These are phyloP conservation scores for Cryptomeria japonica DNA, from an alignment of 75 land plant genomes.

Conservation along the genomic window DNA sequence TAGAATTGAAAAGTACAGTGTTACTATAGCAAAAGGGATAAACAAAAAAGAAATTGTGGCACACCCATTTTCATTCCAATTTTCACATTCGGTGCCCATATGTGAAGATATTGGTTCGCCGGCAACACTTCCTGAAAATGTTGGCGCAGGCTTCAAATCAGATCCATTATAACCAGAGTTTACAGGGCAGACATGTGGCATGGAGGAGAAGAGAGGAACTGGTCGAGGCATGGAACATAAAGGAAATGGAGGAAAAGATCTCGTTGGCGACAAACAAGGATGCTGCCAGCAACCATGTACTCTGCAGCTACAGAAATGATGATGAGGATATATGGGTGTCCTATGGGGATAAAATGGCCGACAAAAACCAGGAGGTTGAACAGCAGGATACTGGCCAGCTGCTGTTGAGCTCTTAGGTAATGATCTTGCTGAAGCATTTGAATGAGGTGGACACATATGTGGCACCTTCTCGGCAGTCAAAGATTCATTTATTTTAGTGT, in stretches of 20 bases:
- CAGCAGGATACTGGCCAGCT: not conserved
- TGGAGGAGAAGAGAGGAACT: not conserved
- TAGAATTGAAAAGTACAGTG: not conserved
- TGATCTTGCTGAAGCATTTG: not conserved
- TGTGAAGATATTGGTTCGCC: not conserved
- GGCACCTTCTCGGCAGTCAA: not conserved
- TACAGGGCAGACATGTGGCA: not conserved
- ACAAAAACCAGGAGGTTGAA: not conserved
- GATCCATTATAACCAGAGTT: not conserved
- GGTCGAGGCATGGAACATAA: not conserved
- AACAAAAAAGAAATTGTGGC: not conserved
- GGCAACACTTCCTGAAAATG: not conserved
- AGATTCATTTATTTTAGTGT: not conserved
- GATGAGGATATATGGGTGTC: conserved; percentile 1
- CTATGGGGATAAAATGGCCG: not conserved
- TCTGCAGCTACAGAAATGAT: conserved; percentile 6
- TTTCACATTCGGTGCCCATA: not conserved
- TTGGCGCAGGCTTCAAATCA: not conserved
- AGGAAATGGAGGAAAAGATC: not conserved
- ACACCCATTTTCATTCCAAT: conserved; percentile 6
- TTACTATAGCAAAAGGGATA: not conserved
- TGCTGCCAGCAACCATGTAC: not conserved
- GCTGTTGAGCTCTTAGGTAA: not conserved
- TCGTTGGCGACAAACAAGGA: not conserved
- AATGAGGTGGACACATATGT: not conserved